Evolutionary conservation across 768 basidiomycete genomes (phyloP), one percentile per base, ranked within the genome.

Genomic region (Leccinum variicolor): DNA sequence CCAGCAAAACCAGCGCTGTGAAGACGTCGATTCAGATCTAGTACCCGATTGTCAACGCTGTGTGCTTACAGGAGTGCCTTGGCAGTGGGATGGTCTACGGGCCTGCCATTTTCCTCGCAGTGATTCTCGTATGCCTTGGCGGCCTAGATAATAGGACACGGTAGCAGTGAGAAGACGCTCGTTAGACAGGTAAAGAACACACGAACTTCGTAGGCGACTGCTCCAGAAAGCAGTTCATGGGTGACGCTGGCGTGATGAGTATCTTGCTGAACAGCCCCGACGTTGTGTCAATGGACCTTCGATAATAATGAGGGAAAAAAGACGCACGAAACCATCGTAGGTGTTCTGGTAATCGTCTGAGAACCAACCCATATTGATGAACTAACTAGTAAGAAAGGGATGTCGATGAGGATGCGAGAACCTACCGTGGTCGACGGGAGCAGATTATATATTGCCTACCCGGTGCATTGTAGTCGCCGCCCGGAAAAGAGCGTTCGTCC

Each of bases 141-240:
- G 50, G 53, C 60, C 68, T 69, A 33, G 19, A 53, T 26, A 13
- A 53, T 26, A 13, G 21, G 23, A 50, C 9, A 13, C 17, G 3
- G 11, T 47, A 3, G 9, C 11, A 21, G 17, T 6, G 2, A 39
- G 39, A 41, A 26, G 13, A 46, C 25, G 6, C 23, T 17, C 14
- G 17, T n/a, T 4, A 2, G 11, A 29, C n/a, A 19, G 26, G 10
- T 8, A 41, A 41, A 41, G n/a, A 8, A 13, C n/a, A 13, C n/a
- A 58, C 59, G 23, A 28, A 68, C 67, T 61, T 65, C 56, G 29
- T 23, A 68, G 15, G 63, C 59, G 56, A 50, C 48, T 14, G 56
- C 60, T 5, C 65, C 68, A 19, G 31, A 62, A 31, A 69, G 23
- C 17, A 19, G 21, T 10, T 67, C 67, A 52, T 69, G 68, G n/a